Evolutionary conservation across 306 rosid species (phyloP).

Genomic region (Trifolium subterraneum): DNA sequence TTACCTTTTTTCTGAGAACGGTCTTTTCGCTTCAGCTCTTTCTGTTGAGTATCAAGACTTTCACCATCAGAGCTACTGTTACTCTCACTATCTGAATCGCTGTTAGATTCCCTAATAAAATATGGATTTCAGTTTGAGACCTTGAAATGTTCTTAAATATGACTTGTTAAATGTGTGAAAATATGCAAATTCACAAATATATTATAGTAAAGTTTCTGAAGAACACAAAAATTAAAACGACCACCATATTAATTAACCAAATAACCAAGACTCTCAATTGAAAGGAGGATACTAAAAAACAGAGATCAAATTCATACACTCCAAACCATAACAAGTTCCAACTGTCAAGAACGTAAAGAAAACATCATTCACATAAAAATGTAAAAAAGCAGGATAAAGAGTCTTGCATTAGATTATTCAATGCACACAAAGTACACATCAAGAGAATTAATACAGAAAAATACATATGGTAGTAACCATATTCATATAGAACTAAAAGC

Average conservation of each 20-base stretch:
- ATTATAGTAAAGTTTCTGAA: too few relatives aligned
- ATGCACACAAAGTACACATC: neutral
- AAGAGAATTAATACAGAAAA: neutral
- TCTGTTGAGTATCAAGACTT: slow-evolving; percentile 51
- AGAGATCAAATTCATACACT: slow-evolving; percentile 1
- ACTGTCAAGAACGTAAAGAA: neutral
- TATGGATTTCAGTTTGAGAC: slow-evolving; percentile 15
- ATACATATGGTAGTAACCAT: neutral
- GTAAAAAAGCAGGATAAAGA: neutral
- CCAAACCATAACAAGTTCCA: neutral
- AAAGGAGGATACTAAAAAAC: too few relatives aligned
- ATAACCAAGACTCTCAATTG: too few relatives aligned
- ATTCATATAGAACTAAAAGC: neutral
- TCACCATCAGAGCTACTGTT: slow-evolving; percentile 53
- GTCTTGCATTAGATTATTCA: neutral
- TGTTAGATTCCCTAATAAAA: slow-evolving; percentile 60
- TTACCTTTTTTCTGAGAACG: slow-evolving; percentile 58
- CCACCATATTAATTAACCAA: too few relatives aligned
- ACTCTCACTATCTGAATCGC: slow-evolving; percentile 71
- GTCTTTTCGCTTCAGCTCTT: slow-evolving; percentile 52
- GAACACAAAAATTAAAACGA: too few relatives aligned
- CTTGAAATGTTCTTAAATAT: too few relatives aligned
- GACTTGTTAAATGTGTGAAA: neutral
- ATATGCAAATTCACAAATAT: neutral
- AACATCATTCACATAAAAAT: neutral